Base-by-base conservation (phyloP, 129 eudicot genomes). In the Chrysanthemum lavandulifolium region DNA sequence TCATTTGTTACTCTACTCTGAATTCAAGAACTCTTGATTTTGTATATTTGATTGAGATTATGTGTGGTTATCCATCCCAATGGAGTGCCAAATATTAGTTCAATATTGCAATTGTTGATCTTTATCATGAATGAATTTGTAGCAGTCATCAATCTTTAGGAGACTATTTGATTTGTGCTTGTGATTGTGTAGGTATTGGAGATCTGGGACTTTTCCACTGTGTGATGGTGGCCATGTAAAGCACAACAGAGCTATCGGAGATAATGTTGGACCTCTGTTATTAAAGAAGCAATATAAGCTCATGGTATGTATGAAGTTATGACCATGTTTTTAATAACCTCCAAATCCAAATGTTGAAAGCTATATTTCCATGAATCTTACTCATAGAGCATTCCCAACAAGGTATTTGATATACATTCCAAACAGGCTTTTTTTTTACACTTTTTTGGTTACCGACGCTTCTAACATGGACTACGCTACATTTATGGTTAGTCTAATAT, bases 191-290 rank as follows among this genome's bases (percentile, higher is more conserved):
- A 93, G 98, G 91, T 93, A 96, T 76, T 93, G 98, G 98, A 90
- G 98, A 79, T 93, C 98, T 12, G 92, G 90, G 74, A 90, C 96
- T 3, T 93, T 93, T 67, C 98, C 98, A 0, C 80, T 90, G 56
- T 94, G 97, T 68, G 98, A 90, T 76, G 97, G 97, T 53, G 71
- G 83, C 49, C 98, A 94, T 84, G 86, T 86, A 76, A 94, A 94
- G 88, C 96, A 90, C 88, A 94, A 90, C 77, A 94, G 90, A 81
- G 97, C 90, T 40, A 88, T 91, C 0, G 98, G 92, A 55, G 98
- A 94, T 82, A 94, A 94, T 57, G 98, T 93, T 49, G 97, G 98
- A 25, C 98, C 98, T 77, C 82, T 93, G 69, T 82, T 93, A 29
- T 73, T 93, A 52, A 93, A 93, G 81, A 93, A 90, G 78, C 75